Base-by-base conservation (phyloP, 192 early-diverging fungal genomes). In the Coemansia asiatica region DNA sequence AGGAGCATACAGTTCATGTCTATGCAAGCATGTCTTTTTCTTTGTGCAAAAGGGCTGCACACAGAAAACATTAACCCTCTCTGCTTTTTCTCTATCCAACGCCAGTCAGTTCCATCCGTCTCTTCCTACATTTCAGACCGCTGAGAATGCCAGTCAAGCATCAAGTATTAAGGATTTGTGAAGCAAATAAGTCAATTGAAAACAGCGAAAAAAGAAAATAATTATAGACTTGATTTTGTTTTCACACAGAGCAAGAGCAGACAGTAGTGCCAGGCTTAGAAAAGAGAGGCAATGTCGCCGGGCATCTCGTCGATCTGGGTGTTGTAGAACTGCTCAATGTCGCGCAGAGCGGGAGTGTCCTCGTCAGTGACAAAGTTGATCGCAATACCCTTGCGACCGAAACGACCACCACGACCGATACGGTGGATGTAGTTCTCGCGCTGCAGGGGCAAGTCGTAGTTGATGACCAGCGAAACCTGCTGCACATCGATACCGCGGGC, bases 251-350 rank as follows among this genome's bases (percentile, higher is more conserved):
- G 29, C 56, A 35, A 13, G n/a, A n/a, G n/a, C n/a, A n/a, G n/a
- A n/a, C n/a, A 33, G 2, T 22, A 40, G 2, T 4, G 8, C 40
- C 7, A 21, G 18, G 6, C 63, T 77, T 82, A 82, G 71, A 92
- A 92, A 44, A 95, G 87, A 61, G 93, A 89, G 68, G 95, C 93
- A 76, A 98, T 92, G 88, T 97, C 93, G 84, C 95, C 89, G 68
- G 97, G 97, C 95, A 99, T 98, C 86, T 99, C 97, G 72, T 98
- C 95, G 74, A 97, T 88, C 87, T 99, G 95, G 73, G 96, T 99
- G 85, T 92, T 94, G 92, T 99, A 99, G 89, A 92, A 95, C 79
- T 89, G 81, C 84, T 97, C 96, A 82, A 93, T 91, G 44, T 90
- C 87, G 56, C 91, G 87, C 75, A 97, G 87, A 79, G 90, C 90